Evolutionary conservation across 495 filamentous ascomycete genomes (phyloP).

Genomic region (Neurospora intermedia): DNA sequence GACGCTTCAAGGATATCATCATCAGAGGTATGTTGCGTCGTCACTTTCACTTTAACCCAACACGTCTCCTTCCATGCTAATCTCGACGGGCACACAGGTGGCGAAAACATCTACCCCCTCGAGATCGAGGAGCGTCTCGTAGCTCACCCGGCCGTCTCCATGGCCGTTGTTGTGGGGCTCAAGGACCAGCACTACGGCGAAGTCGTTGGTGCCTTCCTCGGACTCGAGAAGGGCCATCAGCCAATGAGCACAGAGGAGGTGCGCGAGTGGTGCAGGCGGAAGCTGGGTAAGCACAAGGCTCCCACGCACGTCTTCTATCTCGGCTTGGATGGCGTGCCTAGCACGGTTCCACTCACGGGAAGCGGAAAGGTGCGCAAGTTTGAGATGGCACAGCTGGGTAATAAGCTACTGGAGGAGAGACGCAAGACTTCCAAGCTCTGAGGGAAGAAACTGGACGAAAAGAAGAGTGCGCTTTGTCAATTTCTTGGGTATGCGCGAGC

Average conservation of each 20-base stretch:
- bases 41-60: not conserved
- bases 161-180: slow-evolving; percentile 54
- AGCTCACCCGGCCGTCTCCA: slow-evolving; percentile 41
- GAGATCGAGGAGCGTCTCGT: slow-evolving; percentile 61
- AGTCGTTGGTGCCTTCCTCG: slow-evolving; percentile 54
- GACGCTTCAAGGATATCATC: slow-evolving; percentile 55
- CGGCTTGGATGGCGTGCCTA: slow-evolving; percentile 47
- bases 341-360: slow-evolving; percentile 50
- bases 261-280: slow-evolving; percentile 47
- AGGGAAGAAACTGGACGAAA: not conserved
- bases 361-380: slow-evolving; percentile 65
- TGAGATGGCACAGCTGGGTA: slow-evolving; percentile 49
- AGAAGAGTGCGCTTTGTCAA: not conserved
- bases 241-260: slow-evolving; percentile 39
- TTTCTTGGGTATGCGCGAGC: not conserved
- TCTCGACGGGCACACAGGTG: slow-evolving; percentile 21
- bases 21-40: slow-evolving; percentile 34
- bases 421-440: slow-evolving; percentile 28
- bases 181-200: slow-evolving; percentile 55
- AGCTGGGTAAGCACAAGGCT: slow-evolving; percentile 56
- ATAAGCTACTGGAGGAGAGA: slow-evolving; percentile 30
- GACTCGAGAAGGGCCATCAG: slow-evolving; percentile 18
- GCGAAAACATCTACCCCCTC: slow-evolving; percentile 56
- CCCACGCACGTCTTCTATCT: slow-evolving; percentile 57
- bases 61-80: not conserved